Percentiles rank a stretch among this genome's conserved stretches.
phyloP scores from a whole-genome alignment of 495 filamentous ascomycete species.

The Xylaria nigripes region DNA sequence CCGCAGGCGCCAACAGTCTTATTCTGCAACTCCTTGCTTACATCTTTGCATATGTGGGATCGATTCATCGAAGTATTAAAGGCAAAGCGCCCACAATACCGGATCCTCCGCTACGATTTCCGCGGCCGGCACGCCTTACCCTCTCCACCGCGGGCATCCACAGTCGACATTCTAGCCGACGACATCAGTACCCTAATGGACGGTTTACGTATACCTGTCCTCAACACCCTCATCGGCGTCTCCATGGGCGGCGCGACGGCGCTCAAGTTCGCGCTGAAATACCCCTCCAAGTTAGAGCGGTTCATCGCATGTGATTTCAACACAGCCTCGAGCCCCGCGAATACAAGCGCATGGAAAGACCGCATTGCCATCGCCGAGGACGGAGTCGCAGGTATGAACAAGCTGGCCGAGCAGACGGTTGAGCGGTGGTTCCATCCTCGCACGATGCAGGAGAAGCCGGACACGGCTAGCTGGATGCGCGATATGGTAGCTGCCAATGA shows the following conservation, averaged over 20 bases:
- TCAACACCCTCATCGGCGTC: constrained; percentile 60
- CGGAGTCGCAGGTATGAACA: constrained; percentile 40
- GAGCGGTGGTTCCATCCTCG: constrained; percentile 65
- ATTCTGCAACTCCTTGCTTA: constrained; percentile 68
- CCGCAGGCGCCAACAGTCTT: constrained; percentile 60
- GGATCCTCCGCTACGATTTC: constrained; percentile 62
- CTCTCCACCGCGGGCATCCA: constrained; percentile 31
- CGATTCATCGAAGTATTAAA: constrained; percentile 53
- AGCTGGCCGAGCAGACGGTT: constrained; percentile 59
- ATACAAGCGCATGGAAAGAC: constrained; percentile 67
- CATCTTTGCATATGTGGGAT: constrained; percentile 69
- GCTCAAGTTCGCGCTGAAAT: constrained; percentile 58
- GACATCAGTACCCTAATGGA: constrained; percentile 55
- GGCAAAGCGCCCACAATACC: constrained; percentile 51
- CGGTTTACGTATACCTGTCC: constrained; percentile 51
- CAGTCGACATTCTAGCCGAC: constrained; percentile 55
- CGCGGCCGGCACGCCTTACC: constrained; percentile 54
- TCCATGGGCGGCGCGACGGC: constrained; percentile 69
- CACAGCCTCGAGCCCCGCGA: constrained; percentile 54
- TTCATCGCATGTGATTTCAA: constrained; percentile 78
- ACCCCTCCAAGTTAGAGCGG: constrained; percentile 48
- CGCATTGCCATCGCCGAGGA: constrained; percentile 57
- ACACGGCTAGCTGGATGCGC: constrained; percentile 41
- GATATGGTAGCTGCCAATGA: constrained; percentile 55
- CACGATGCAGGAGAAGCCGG: constrained; percentile 43